Percentiles rank a stretch among this genome's conserved stretches.
Conservation (phyloP, 2,329 filamentous ascomycete species). For the Didymella glomerata region DNA sequence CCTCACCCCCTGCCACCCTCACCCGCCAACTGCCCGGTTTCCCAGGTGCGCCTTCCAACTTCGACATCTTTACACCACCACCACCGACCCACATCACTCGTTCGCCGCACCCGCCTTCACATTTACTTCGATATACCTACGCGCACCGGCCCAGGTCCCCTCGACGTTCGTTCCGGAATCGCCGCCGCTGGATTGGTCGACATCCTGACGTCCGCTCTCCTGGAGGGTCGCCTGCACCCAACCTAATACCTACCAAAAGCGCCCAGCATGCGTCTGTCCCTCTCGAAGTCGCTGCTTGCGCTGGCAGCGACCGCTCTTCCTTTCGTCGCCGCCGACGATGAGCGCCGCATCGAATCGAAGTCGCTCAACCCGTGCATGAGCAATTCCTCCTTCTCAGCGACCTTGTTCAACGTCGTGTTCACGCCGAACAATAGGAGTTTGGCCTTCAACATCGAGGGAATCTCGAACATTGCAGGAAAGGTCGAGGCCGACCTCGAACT, state of each 20-base stretch:
- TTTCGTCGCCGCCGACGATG: conserved; percentile 66
- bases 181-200: conserved; percentile 49
- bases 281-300: conserved; percentile 45
- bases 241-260: conserved; percentile 25
- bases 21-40: conserved; percentile 43
- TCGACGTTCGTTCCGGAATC: conserved; percentile 24
- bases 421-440: conserved; percentile 78
- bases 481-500: conserved; percentile 80
- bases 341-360: conserved; percentile 75
- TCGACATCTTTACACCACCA: conserved; percentile 28
- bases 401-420: conserved; percentile 85
- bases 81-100: conserved; percentile 31
- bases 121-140: conserved; percentile 16
- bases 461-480: conserved; percentile 83
- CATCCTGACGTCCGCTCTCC: conserved; percentile 38
- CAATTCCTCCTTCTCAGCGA: conserved; percentile 87
- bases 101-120: conserved; percentile 30
- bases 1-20: conserved; percentile 38
- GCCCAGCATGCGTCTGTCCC: conserved; percentile 47
- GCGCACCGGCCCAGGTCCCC: conserved; percentile 7
- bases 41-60: conserved; percentile 34
- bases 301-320: conserved; percentile 52
- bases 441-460: conserved; percentile 77
- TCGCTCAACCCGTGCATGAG: conserved; percentile 86
- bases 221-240: conserved; percentile 29